Conservation (phyloP, 1,139 yeast genomes). For the Hansenula sp. region DNA sequence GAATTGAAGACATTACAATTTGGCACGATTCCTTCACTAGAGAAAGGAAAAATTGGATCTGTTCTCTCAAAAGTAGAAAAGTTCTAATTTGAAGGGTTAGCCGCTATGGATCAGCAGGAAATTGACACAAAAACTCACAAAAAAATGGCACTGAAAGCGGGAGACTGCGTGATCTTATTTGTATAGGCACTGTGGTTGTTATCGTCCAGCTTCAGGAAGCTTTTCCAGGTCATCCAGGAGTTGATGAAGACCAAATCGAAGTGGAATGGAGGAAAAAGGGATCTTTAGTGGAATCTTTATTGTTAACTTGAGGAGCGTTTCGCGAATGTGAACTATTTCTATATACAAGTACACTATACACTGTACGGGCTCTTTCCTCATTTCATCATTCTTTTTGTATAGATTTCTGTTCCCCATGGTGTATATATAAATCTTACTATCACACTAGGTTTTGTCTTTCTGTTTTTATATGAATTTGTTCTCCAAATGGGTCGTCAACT, state of each 20-base stretch:
- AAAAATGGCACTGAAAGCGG: slow-evolving; percentile 7
- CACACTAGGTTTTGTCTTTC: too few relatives aligned
- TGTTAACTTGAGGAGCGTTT: too few relatives aligned
- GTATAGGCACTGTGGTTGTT: slow-evolving; percentile 10
- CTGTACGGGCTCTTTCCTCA: too few relatives aligned
- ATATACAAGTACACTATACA: too few relatives aligned
- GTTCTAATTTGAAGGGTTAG: slow-evolving; percentile 3
- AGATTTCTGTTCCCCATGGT: too few relatives aligned
- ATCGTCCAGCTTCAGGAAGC: slow-evolving; percentile 4
- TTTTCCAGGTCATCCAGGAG: background rate
- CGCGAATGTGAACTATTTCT: too few relatives aligned
- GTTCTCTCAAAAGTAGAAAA: background rate
- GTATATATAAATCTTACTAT: too few relatives aligned
- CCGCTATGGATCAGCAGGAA: background rate
- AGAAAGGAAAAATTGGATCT: background rate
- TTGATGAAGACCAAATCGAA: background rate
- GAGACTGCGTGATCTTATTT: slow-evolving; percentile 9
- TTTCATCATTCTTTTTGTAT: too few relatives aligned
- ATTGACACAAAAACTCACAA: slow-evolving; percentile 8
- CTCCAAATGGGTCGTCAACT: too few relatives aligned
- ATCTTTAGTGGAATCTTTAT: too few relatives aligned
- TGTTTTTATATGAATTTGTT: too few relatives aligned
- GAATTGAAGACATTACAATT: background rate
- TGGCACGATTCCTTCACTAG: background rate
- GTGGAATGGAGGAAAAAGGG: background rate